These are phyloP conservation scores for Nicotiana tabacum DNA, from an alignment of 257 asterid genomes.

Conservation along the genomic window DNA sequence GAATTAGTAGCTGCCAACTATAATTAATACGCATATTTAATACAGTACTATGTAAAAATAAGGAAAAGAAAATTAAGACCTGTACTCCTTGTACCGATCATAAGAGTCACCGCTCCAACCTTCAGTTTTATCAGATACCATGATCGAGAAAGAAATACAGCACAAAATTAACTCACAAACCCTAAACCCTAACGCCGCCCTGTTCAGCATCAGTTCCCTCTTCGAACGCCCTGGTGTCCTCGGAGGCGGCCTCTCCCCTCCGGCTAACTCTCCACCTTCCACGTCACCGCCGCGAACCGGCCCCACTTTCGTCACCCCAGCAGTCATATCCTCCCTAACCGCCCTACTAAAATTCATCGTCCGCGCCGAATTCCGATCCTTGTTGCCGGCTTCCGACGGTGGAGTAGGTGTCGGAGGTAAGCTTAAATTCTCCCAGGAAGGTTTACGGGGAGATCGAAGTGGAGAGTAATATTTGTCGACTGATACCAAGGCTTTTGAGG, in stretches of 20 bases:
- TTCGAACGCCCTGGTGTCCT: conserved; percentile 31
- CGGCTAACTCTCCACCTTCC: conserved; percentile 31
- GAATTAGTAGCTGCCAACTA: neutral
- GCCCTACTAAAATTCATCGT: conserved; percentile 19
- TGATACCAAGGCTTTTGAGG: conserved; percentile 39
- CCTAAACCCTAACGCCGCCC: conserved; percentile 57
- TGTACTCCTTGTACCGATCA: conserved; percentile 80
- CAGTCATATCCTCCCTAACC: conserved; percentile 38
- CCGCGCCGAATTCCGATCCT: conserved; percentile 34
- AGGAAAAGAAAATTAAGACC: conserved; percentile 31
- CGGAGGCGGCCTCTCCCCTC: conserved; percentile 41
- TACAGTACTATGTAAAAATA: too few relatives aligned
- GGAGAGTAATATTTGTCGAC: conserved; percentile 47
- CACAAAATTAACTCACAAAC: conserved; percentile 56
- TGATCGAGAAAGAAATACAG: conserved; percentile 75
- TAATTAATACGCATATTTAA: neutral
- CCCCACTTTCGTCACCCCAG: conserved; percentile 48
- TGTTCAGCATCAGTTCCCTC: conserved; percentile 38
- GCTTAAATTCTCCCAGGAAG: conserved; percentile 29
- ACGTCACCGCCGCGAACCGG: conserved; percentile 30
- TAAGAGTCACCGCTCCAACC: conserved; percentile 99
- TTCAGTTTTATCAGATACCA: conserved; percentile 89
- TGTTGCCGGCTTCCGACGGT: conserved; percentile 26
- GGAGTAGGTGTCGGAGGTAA: conserved; percentile 19
- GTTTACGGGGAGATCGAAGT: conserved; percentile 43